phyloP scores from a whole-genome alignment of 352 stramenopile species.

The Globisporangium cylindrosporum region DNA sequence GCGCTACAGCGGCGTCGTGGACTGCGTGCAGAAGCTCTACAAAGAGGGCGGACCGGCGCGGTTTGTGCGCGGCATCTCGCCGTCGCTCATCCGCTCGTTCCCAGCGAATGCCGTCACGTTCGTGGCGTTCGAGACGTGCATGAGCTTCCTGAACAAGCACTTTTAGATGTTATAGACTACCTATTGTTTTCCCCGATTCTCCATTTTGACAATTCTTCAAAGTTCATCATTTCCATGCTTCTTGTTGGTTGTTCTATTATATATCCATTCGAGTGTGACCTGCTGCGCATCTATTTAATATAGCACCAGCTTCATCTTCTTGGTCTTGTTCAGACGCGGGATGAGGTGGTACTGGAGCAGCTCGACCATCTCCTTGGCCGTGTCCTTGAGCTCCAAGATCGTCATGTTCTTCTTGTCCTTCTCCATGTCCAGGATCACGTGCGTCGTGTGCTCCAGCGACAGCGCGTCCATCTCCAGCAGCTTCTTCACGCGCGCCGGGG shows the following conservation, averaged over 20 bases:
- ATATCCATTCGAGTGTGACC: not conserved
- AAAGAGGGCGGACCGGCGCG: slow-evolving; percentile 52
- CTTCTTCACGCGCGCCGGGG: slow-evolving; percentile 72
- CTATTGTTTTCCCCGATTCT: not conserved
- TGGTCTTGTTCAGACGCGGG: slow-evolving; percentile 47
- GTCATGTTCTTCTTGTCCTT: slow-evolving; percentile 87
- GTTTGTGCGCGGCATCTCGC: slow-evolving; percentile 83
- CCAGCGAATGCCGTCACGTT: slow-evolving; percentile 85
- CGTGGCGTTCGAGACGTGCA: slow-evolving; percentile 78
- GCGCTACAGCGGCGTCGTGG: slow-evolving; percentile 62
- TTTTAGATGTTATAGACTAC: slow-evolving; percentile 39
- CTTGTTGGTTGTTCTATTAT: slow-evolving; percentile 17
- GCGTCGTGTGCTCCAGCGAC: slow-evolving; percentile 74
- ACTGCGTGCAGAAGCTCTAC: slow-evolving; percentile 70
- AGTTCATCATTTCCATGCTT: not conserved
- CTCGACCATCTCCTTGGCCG: slow-evolving; percentile 74
- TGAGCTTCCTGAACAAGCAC: slow-evolving; percentile 70
- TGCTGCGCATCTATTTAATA: slow-evolving; percentile 42
- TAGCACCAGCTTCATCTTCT: slow-evolving; percentile 73
- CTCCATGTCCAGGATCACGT: slow-evolving; percentile 84
- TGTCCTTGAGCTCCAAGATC: slow-evolving; percentile 84
- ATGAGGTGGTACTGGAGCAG: slow-evolving; percentile 77
- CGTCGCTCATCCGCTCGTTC: slow-evolving; percentile 72
- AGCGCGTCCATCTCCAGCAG: slow-evolving; percentile 73
- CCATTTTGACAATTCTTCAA: not conserved